Percentiles rank a stretch among this genome's conserved stretches.
These are phyloP conservation scores for Cercospora sesami DNA, from an alignment of 2,329 filamentous ascomycete genomes.

Conservation along the genomic window DNA sequence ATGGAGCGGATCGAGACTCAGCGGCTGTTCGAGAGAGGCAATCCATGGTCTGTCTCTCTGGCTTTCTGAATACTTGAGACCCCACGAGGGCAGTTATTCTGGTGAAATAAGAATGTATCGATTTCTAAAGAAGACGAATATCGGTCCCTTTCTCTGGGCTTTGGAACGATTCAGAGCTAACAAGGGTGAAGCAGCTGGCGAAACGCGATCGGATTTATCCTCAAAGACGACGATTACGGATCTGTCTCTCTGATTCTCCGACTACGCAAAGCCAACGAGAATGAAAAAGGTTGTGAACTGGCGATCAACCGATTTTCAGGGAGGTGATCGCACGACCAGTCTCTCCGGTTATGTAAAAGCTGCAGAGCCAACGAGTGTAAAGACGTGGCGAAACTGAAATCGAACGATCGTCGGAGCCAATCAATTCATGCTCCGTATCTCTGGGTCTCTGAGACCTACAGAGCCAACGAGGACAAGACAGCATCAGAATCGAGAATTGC, in stretches of 20 bases:
- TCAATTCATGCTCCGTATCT: not conserved
- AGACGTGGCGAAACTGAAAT: not conserved
- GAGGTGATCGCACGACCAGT: too few relatives aligned
- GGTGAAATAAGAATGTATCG: not conserved
- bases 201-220: rapidly evolving
- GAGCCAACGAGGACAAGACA: not conserved
- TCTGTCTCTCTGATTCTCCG: not conserved
- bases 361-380: not conserved
- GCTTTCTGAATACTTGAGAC: not conserved
- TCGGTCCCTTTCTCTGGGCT: not conserved
- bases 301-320: too few relatives aligned
- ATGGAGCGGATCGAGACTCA: not conserved
- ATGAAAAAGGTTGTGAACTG: not conserved
- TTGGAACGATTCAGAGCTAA: not conserved
- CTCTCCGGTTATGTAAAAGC: not conserved
- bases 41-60: not conserved
- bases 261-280: not conserved
- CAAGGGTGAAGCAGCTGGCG: not conserved
- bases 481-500: too few relatives aligned
- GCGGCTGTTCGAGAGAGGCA: not conserved
- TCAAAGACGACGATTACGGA: not conserved
- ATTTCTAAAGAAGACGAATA: not conserved
- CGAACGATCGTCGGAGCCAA: not conserved
- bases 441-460: not conserved
- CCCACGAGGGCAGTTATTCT: not conserved